Percentiles rank a stretch among this genome's conserved stretches.
phyloP scores from a whole-genome alignment of 2,329 filamentous ascomycete genomes.

The Claviceps sp. region DNA sequence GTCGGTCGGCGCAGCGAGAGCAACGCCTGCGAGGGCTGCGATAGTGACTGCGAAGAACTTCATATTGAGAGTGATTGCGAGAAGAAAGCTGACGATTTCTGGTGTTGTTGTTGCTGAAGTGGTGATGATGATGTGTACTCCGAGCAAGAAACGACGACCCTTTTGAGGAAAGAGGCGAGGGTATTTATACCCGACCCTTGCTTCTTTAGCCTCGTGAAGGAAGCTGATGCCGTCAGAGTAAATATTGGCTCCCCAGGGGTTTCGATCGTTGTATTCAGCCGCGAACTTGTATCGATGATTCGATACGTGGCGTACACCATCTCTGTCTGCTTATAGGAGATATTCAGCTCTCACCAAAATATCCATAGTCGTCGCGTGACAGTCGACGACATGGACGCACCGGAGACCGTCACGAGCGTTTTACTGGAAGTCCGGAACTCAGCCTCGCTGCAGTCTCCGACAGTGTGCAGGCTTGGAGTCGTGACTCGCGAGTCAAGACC shows the following conservation, averaged over 20 bases:
- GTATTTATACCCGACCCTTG: neutral
- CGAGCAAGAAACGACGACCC: neutral
- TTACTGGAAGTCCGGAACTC: no score
- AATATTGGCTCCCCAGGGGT: neutral
- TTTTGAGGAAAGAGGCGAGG: neutral
- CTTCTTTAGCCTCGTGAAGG: neutral
- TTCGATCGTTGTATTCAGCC: neutral
- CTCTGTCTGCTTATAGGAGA: neutral
- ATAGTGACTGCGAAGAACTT: constrained; percentile 16
- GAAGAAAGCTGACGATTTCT: neutral
- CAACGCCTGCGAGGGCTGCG: constrained; percentile 10
- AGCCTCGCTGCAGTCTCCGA: no score
- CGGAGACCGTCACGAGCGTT: no score
- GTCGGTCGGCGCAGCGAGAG: constrained; percentile 6
- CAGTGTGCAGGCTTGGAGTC: no score
- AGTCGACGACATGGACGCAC: neutral
- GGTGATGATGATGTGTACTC: neutral
- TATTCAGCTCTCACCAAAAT: neutral
- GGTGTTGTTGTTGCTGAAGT: neutral
- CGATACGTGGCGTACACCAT: neutral
- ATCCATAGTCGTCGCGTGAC: neutral
- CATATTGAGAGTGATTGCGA: constrained; percentile 9
- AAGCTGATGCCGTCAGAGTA: neutral
- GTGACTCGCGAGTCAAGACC: no score
- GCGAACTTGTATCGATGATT: neutral